A percentile compares a stretch with the other conserved stretches of the same genome.
phyloP scores from a whole-genome alignment of 2,329 filamentous ascomycete species.

The Xylariaceae sp. region DNA sequence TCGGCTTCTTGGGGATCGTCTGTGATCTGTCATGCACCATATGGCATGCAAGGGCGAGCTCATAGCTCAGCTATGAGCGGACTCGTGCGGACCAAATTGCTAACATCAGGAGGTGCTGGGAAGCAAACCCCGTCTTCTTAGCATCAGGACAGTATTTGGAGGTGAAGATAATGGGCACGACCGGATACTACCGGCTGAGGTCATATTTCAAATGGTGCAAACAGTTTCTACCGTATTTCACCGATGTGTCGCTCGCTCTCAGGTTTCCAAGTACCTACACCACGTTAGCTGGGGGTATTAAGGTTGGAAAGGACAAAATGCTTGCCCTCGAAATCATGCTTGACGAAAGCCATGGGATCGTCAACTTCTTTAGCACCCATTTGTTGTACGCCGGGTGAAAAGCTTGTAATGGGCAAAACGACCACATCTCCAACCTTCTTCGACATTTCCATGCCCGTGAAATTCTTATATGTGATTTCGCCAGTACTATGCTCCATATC shows the following conservation, averaged over 20 bases:
- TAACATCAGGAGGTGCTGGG: background rate
- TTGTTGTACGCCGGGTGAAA: constrained; percentile 88
- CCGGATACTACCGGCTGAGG: constrained; percentile 6
- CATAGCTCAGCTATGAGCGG: background rate
- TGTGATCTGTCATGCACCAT: constrained; percentile 3
- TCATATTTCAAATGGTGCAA: constrained; percentile 23
- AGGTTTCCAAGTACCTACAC: constrained; percentile 69
- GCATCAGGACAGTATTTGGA: background rate
- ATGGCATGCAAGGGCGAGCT: background rate
- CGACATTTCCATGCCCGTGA: constrained; percentile 77
- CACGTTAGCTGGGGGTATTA: constrained; percentile 21
- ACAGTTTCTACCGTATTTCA: constrained; percentile 34
- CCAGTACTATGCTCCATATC: constrained; percentile 67
- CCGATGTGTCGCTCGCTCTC: constrained; percentile 68
- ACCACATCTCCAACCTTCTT: constrained; percentile 93
- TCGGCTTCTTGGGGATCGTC: background rate
- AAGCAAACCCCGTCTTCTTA: background rate
- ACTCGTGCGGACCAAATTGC: background rate
- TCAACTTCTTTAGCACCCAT: constrained; percentile 88
- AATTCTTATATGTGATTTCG: constrained; percentile 80
- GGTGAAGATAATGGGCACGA: constrained; percentile 1
- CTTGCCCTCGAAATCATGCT: constrained; percentile 92
- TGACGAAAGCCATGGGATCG: constrained; percentile 95
- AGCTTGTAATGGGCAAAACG: constrained; percentile 91
- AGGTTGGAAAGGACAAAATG: background rate